Evolutionary conservation across 257 asterid species (phyloP), one percentile per base, ranked within the genome.

Genomic region (Lycium barbarum): DNA sequence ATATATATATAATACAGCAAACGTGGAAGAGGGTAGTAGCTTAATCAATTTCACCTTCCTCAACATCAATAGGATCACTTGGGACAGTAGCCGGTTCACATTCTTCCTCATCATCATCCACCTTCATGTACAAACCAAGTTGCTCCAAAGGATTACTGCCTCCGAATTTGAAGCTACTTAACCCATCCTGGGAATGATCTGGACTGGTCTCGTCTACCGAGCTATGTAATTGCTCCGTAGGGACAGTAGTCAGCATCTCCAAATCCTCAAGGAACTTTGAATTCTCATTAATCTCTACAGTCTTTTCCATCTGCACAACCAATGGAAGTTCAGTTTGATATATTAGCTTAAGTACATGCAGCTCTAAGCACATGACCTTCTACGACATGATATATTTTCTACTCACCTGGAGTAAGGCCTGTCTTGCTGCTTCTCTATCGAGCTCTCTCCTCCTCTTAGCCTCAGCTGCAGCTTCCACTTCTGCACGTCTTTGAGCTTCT

Each of bases 81-180:
- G 70, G 86, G 17, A 36, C 54, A 58, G 82, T 88, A 12, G 59
- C 66, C 33, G 83, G 85, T 78, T 92, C 98, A 4, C 86, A 91
- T 74, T 95, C 98, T 72, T 94, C 99, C 68, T 93, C 97, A 14
- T 95, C 98, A 2, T 94, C 97, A 15, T 96, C 98, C 67, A 38
- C 89, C 87, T 96, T 96, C 94, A 94, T 96, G 89, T 90, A 96
- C 93, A 96, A 81, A 9, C 99, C 99, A 61, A 96, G 97, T 88
- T 93, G 97, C 87, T 96, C 98, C 80, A 94, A 84, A 10, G 99
- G 94, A 92, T 96, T 96, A 85, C 83, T 90, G 84, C 93, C 90
- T 62, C 93, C 93, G 68, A 96, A 92, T 66, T 91, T 92, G 88
- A 95, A 92, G 84, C 90, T 89, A 54, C 97, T 97, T 82, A 95